Base-by-base conservation (phyloP, 1,139 yeast species). In the Spathaspora jeffriesii region DNA sequence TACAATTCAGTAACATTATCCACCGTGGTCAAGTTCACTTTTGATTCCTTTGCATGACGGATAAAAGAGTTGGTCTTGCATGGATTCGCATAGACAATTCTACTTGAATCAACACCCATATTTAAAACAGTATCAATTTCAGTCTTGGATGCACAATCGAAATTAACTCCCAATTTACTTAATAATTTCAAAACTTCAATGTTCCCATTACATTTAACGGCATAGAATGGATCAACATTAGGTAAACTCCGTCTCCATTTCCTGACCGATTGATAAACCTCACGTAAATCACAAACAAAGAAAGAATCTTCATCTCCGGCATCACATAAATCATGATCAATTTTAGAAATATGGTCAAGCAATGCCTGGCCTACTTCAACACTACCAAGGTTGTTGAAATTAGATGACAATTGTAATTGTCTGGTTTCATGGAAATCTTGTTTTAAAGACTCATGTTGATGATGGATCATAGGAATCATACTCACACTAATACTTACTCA, bases 171-270 rank as follows among this genome's bases (percentile, higher is more conserved):
- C 53, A 84, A 65, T 2, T 68, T 54, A 14, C 81, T 83, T 55
- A 93, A 73, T 40, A 78, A 65, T 48, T 71, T 65, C 52, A 93
- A 66, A 15, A 93, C 83, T 50, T 72, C 71, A 7, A 70, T 55
- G 63, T 90, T 84, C 43, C 92, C 88, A 71, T 93, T 93, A 71
- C 98, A 93, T 69, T 93, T 93, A 57, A 93, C 95, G 22, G 99
- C 98, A 67, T 91, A 93, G 65, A 77, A 84, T 28, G 98, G 97
- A 48, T 80, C 79, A 42, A 93, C 84, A 47, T 84, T 75, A 15
- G 97, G 96, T 61, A 93, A 74, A 38, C 72, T 65, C 17, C 58
- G 48, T 28, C 63, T 62, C 98, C 98, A 93, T 42, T 79, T 71
- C 18, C 65, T 53, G 53, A 77, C 78, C 48, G 91, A 77, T 51